phyloP scores from a whole-genome alignment of 1,284 basidiomycete species.

The Tilletiopsis washingtonensis region DNA sequence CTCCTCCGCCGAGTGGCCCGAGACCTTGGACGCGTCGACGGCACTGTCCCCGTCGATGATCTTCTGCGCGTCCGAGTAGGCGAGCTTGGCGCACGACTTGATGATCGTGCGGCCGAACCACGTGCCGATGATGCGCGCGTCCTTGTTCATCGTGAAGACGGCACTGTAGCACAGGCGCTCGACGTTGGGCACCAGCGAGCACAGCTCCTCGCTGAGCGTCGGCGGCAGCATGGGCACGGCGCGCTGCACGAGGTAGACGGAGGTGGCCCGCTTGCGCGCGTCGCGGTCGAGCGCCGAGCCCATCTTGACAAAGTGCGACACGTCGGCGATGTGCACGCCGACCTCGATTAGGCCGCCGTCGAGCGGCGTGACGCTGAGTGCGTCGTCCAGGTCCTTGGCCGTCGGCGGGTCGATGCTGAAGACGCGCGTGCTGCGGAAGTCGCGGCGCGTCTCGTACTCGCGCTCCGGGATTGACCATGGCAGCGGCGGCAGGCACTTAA shows the following conservation, averaged over 20 bases:
- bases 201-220: slow-evolving; percentile 78
- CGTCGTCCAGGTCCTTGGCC: slow-evolving; percentile 90
- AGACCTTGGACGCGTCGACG: slow-evolving; percentile 39
- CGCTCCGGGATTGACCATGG: slow-evolving; percentile 92
- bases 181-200: slow-evolving; percentile 75
- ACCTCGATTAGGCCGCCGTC: slow-evolving; percentile 86
- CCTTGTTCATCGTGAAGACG: slow-evolving; percentile 71
- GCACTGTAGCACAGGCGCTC: slow-evolving; percentile 74
- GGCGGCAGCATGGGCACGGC: slow-evolving; percentile 95
- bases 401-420: slow-evolving; percentile 88
- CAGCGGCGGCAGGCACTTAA: slow-evolving; percentile 87
- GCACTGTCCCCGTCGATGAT: slow-evolving; percentile 69
- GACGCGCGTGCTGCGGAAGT: slow-evolving; percentile 72
- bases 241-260: slow-evolving; percentile 90
- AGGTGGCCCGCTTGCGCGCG: slow-evolving; percentile 90
- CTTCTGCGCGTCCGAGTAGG: slow-evolving; percentile 71
- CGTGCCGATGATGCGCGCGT: slow-evolving; percentile 72
- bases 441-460: slow-evolving; percentile 76
- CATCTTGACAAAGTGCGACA: slow-evolving; percentile 86
- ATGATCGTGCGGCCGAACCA: slow-evolving; percentile 91
- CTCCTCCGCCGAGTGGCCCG: slow-evolving; percentile 51
- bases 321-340: slow-evolving; percentile 90
- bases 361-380: slow-evolving; percentile 75
- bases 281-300: slow-evolving; percentile 95
- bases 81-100: slow-evolving; percentile 77